Evolutionary conservation across 2,329 filamentous ascomycete genomes (phyloP).

Genomic region (Cladosporium austrohemisphaericum): DNA sequence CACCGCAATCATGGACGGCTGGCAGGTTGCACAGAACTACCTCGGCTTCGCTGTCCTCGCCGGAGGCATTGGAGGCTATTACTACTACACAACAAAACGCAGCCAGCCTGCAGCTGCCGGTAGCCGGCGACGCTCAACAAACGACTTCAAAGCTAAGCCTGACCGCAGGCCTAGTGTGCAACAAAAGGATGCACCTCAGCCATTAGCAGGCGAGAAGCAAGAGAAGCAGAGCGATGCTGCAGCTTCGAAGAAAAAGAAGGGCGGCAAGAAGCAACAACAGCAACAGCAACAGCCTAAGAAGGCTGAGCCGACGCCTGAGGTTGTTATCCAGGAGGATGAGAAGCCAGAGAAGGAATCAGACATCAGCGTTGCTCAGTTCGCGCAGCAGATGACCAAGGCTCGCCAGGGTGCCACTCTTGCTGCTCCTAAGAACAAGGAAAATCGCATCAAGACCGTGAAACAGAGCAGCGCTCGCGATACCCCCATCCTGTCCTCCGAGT

Average conservation of each 20-base stretch:
- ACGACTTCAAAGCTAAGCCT: slow-evolving; percentile 13
- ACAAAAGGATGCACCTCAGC: slow-evolving; percentile 1
- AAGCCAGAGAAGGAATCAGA: slow-evolving; percentile 54
- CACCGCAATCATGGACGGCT: slow-evolving; percentile 20
- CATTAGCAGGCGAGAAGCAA: slow-evolving; percentile 14
- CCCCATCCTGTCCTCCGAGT: slow-evolving; percentile 51
- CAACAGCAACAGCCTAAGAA: slow-evolving; percentile 16
- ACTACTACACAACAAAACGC: slow-evolving; percentile 17
- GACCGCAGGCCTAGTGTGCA: slow-evolving; percentile 12
- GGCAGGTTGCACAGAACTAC: slow-evolving; percentile 22
- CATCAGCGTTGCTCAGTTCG: slow-evolving; percentile 71
- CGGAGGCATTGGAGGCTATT: slow-evolving; percentile 16
- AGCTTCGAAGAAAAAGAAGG: slow-evolving; percentile 35
- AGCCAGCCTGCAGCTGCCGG: slow-evolving; percentile 3
- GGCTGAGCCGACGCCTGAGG: slow-evolving; percentile 24
- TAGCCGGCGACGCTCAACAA: slow-evolving; percentile 2
- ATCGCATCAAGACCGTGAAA: slow-evolving; percentile 62
- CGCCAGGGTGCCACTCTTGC: slow-evolving; percentile 64
- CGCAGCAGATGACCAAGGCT: slow-evolving; percentile 65
- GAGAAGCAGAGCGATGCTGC: slow-evolving; percentile 18
- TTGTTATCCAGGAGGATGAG: slow-evolving; percentile 27
- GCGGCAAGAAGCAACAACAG: slow-evolving; percentile 23
- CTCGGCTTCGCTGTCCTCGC: slow-evolving; percentile 16
- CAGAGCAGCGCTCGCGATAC: slow-evolving; percentile 45
- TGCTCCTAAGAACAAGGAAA: slow-evolving; percentile 32